Evolutionary conservation across 2,329 filamentous ascomycete genomes (phyloP).

Genomic region (Plectosphaerella plurivora): DNA sequence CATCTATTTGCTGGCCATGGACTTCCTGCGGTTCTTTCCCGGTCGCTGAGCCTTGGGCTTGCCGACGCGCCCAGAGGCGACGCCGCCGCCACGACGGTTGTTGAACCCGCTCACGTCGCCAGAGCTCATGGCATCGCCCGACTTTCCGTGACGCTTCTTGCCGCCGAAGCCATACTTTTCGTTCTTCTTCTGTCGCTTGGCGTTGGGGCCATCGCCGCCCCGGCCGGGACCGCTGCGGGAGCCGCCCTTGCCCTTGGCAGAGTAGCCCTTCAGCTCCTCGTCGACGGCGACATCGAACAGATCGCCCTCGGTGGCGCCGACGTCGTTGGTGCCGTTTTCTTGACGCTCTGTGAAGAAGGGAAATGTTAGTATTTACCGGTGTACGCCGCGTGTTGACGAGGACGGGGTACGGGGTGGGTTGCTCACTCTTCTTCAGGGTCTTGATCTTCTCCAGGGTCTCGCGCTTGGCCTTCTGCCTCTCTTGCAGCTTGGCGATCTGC

Average conservation of each 20-base stretch:
- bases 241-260: constrained; percentile 33
- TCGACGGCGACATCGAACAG: constrained; percentile 90
- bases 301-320: constrained; percentile 73
- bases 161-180: constrained; percentile 93
- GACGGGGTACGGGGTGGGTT: neutral
- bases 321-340: constrained; percentile 56
- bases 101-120: constrained; percentile 79
- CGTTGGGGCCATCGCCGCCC: constrained; percentile 36
- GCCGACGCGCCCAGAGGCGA: constrained; percentile 26
- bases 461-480: constrained; percentile 86
- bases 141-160: constrained; percentile 90
- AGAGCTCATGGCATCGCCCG: constrained; percentile 78
- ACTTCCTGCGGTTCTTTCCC: constrained; percentile 49
- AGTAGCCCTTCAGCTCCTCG: constrained; percentile 50
- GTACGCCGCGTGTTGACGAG: neutral
- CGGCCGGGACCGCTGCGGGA: constrained; percentile 34
- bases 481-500: constrained; percentile 91
- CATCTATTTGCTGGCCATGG: constrained; percentile 27
- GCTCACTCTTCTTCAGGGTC: constrained; percentile 88
- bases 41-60: constrained; percentile 35
- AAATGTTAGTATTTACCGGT: neutral
- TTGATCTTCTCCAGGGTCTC: constrained; percentile 96
- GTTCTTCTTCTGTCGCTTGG: constrained; percentile 90
- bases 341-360: constrained; percentile 66
- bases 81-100: constrained; percentile 77